Conservation (phyloP, 352 stramenopile species). For the Phytophthora niederhauseri region DNA sequence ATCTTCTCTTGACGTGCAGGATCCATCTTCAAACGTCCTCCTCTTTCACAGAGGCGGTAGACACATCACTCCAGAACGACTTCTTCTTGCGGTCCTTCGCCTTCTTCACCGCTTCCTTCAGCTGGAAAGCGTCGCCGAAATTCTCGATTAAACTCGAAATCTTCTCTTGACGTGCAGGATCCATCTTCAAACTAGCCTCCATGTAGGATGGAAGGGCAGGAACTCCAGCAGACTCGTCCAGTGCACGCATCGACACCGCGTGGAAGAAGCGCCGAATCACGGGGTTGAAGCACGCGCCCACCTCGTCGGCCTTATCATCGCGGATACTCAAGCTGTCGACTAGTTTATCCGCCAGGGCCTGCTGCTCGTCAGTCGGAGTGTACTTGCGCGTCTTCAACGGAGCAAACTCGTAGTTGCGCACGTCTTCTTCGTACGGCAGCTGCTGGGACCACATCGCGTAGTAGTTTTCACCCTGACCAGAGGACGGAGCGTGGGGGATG, state of each 20-base stretch:
- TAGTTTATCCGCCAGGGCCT: constrained; percentile 64
- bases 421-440: constrained; percentile 81
- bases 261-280: constrained; percentile 79
- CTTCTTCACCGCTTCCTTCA: constrained; percentile 79
- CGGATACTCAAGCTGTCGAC: constrained; percentile 79
- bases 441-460: constrained; percentile 79
- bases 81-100: constrained; percentile 74
- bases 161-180: constrained; percentile 44
- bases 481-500: constrained; percentile 55
- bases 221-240: constrained; percentile 54
- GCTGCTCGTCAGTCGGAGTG: constrained; percentile 59
- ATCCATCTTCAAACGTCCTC: constrained; percentile 67
- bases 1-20: constrained; percentile 48
- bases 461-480: constrained; percentile 45
- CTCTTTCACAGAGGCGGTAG: constrained; percentile 35
- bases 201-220: constrained; percentile 61
- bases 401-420: constrained; percentile 81
- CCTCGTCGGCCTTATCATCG: constrained; percentile 61
- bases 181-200: constrained; percentile 70
- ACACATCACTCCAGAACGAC: constrained; percentile 81
- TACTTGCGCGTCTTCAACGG: constrained; percentile 61
- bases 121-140: constrained; percentile 77
- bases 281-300: constrained; percentile 73
- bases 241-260: constrained; percentile 57
- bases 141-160: constrained; percentile 64